Conservation (phyloP, 2,329 filamentous ascomycete genomes). For the Harringtonia aguacate region DNA sequence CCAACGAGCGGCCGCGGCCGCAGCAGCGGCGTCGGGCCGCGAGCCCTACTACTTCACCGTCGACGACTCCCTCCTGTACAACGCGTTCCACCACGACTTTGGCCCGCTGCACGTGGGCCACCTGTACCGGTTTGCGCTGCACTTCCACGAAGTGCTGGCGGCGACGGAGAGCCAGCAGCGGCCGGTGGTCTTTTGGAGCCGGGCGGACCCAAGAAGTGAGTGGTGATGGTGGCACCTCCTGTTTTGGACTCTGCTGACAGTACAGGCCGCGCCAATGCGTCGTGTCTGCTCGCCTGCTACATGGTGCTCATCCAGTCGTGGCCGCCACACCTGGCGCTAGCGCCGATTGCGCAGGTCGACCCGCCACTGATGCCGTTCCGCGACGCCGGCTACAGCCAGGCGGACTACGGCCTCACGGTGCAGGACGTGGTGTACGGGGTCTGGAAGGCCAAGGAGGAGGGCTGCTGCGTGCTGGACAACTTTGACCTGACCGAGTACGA, state of each 20-base stretch:
- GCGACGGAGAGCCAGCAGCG: slow-evolving; percentile 83
- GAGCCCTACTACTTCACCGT: slow-evolving; percentile 91
- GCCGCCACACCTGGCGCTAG: slow-evolving; percentile 90
- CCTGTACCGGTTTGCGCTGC: slow-evolving; percentile 88
- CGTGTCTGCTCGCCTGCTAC: slow-evolving; percentile 91
- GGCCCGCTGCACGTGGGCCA: slow-evolving; percentile 96
- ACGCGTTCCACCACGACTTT: slow-evolving; percentile 97
- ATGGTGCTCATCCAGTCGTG: slow-evolving; percentile 98
- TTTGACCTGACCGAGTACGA: slow-evolving; percentile 98
- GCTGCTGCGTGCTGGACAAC: slow-evolving; percentile 80
- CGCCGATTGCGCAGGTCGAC: slow-evolving; percentile 92
- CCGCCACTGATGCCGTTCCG: slow-evolving; percentile 98
- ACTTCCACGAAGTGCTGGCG: slow-evolving; percentile 89
- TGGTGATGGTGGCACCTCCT: slow-evolving; percentile 12
- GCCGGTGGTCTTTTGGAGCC: slow-evolving; percentile 93
- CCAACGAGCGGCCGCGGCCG: slow-evolving; percentile 33
- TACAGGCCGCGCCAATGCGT: slow-evolving; percentile 70
- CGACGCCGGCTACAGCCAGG: slow-evolving; percentile 96
- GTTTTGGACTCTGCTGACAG: too few species aligned
- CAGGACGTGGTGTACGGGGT: slow-evolving; percentile 98
- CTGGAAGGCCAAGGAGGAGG: slow-evolving; percentile 97
- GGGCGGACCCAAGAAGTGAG: slow-evolving; percentile 80
- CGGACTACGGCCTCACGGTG: slow-evolving; percentile 89
- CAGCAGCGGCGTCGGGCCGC: slow-evolving; percentile 31
- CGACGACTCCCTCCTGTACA: slow-evolving; percentile 87